phyloP scores from a whole-genome alignment of 805 yeast genomes.

The Lipomyces orientalis region DNA sequence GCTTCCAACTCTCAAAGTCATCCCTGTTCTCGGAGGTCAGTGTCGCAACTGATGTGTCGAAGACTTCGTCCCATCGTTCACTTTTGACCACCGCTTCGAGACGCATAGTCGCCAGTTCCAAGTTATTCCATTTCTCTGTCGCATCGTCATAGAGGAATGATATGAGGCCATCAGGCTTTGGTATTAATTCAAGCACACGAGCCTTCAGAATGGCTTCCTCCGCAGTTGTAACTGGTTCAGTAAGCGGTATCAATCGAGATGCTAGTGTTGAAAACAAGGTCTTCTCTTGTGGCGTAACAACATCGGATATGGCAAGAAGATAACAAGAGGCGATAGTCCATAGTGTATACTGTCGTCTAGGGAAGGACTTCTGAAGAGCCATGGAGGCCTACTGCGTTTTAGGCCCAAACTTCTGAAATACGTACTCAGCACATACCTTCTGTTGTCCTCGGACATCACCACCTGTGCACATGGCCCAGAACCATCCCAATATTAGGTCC shows the following conservation, averaged over 20 bases:
- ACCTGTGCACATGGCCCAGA: conserved; percentile 34
- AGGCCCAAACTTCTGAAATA: not conserved
- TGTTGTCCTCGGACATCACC: conserved; percentile 37
- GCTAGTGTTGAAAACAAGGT: conserved; percentile 67
- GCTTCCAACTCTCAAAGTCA: conserved; percentile 79
- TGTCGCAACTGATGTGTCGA: conserved; percentile 49
- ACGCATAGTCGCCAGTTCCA: conserved; percentile 60
- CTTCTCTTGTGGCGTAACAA: conserved; percentile 53
- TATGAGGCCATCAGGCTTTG: conserved; percentile 48
- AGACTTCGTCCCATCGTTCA: conserved; percentile 54
- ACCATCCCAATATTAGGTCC: conserved; percentile 25
- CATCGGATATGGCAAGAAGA: conserved; percentile 41
- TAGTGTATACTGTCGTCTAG: conserved; percentile 23
- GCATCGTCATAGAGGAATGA: conserved; percentile 39
- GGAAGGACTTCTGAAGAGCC: conserved; percentile 33
- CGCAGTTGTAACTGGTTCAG: conserved; percentile 58
- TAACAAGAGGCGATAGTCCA: conserved; percentile 31
- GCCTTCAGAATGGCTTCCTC: conserved; percentile 73
- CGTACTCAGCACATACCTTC: not conserved
- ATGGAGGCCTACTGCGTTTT: conserved; percentile 23
- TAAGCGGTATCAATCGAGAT: conserved; percentile 57
- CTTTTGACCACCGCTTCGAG: conserved; percentile 51
- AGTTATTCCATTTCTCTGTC: conserved; percentile 50
- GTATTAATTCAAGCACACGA: conserved; percentile 48
- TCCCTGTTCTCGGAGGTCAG: conserved; percentile 58